These are phyloP conservation scores for Lachnellula hyalina DNA, from an alignment of 2,329 filamentous ascomycete species.

Conservation along the genomic window DNA sequence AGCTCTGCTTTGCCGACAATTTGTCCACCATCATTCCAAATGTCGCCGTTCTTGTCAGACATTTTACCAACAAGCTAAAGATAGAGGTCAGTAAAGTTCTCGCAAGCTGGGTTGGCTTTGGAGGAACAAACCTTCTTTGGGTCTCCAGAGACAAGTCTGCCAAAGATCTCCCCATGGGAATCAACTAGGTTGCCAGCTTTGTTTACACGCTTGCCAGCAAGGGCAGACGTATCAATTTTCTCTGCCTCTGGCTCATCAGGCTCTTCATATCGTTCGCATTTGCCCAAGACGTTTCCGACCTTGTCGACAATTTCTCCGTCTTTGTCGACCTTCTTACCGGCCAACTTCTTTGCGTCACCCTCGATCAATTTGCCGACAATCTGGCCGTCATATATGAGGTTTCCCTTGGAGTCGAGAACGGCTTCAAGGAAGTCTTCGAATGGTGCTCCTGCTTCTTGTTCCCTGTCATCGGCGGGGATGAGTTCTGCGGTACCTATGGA, in stretches of 20 bases:
- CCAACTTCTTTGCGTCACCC: slow-evolving; percentile 58
- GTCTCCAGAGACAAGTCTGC: slow-evolving; percentile 63
- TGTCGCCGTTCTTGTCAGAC: slow-evolving; percentile 66
- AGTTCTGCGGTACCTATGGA: slow-evolving; percentile 55
- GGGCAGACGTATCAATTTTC: slow-evolving; percentile 50
- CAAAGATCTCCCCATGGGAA: slow-evolving; percentile 50
- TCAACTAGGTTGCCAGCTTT: slow-evolving; percentile 62
- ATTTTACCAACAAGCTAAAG: slow-evolving; percentile 54
- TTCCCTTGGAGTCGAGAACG: slow-evolving; percentile 47
- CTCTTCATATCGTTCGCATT: slow-evolving; percentile 62
- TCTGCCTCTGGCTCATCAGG: slow-evolving; percentile 42
- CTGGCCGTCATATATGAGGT: slow-evolving; percentile 46
- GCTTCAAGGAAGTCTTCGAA: slow-evolving; percentile 56
- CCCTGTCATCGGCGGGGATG: slow-evolving; percentile 50
- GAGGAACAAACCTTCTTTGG: slow-evolving; percentile 38
- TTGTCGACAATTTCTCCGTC: slow-evolving; percentile 66
- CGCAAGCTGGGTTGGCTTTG: too few relatives aligned
- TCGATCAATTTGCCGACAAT: slow-evolving; percentile 56
- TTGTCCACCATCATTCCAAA: slow-evolving; percentile 68
- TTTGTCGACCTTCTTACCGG: slow-evolving; percentile 60
- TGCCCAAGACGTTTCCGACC: slow-evolving; percentile 61
- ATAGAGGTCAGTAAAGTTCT: not conserved
- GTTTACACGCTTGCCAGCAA: slow-evolving; percentile 67
- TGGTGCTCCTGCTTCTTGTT: slow-evolving; percentile 44
- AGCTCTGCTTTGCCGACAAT: slow-evolving; percentile 64